Evolutionary conservation across 2,329 filamentous ascomycete species (phyloP), one percentile per base, ranked within the genome.

Genomic region (Trichoderma afroharzianum): DNA sequence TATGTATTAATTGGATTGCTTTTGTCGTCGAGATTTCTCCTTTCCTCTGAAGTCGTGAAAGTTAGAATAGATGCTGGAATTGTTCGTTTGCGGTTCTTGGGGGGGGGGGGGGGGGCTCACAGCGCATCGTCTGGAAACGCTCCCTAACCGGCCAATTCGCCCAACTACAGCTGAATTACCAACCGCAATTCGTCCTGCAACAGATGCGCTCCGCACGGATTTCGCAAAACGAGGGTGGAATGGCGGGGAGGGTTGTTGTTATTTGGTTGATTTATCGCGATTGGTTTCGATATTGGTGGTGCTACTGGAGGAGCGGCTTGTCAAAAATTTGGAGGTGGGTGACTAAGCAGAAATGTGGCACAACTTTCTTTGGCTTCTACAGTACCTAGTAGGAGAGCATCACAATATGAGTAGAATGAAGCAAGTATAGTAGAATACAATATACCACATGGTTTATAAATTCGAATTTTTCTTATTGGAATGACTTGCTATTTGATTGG

Each of bases 281-380:
- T 64, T 68, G 36, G 39, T 43, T 58, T 59, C 64, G 55, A 59
- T 26, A 59, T 59, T 50, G 53, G 26, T 30, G 66, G n/a, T 63
- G 58, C 28, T 57, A 32, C 58, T 58, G n/a, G 28, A 24, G 21
- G 14, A 8, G 21, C 24, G 59, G 36, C 30, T 28, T 50, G 64
- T 61, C 70, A 68, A 72, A 71, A 72, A 63, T 72, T 72, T 68
- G 64, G 70, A 47, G 30, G 30, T 21, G 26, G 70, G 64, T 68
- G 70, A 72, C 63, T 68, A 63, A 72, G 70, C 70, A 15, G 47
- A 39, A 64, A 24, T 43, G n/a, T 66, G 26, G 69, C 24, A 30
- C 26, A 24, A n/a, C 39, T 43, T 43, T 43, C 53, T 21, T 62
- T 36, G 14, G 14, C 33, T 1, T 6, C 33, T n/a, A n/a, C n/a